Evolutionary conservation across 148 eudicot species (phyloP), one percentile per base, ranked within the genome.

Genomic region (Euryodendron excelsum): DNA sequence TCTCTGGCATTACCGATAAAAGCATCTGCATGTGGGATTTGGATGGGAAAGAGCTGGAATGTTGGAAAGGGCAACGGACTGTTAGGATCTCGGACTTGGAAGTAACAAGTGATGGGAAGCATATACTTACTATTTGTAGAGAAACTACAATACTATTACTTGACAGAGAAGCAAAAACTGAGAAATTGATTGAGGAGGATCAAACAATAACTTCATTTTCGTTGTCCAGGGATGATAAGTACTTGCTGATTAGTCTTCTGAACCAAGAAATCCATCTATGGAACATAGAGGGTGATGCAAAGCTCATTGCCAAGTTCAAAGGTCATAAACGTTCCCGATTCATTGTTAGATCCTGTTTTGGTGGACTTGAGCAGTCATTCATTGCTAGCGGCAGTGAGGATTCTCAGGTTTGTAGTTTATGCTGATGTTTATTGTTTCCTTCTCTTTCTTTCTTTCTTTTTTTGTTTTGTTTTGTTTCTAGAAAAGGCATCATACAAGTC

Each of bases 351-450:
- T 91, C 98, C 48, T 94, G 98, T 81, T 94, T 94, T 61, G 98
- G 98, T 79, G 96, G 98, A 74, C 79, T 90, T 79, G 86, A 86
- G 15, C 89, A 94, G 85, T 82, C 94, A 66, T 94, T 94, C 79
- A 86, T 94, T 78, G 91, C 98, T 63, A 91, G 98, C 63, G 96
- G 98, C 52, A 91, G 98, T 78, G 96, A 94, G 85, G 96, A 94
- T 79, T 92, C 98, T 68, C 96, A 90, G 96, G 98, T 93, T 84
- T 15, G 45, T n/a, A 41, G 9, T 41, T 41, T 41, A 4, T 41
- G 9, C 5, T 41, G 9, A 9, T 41, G 0, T 41, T 41, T 41
- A 4, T 41, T 41, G 45, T 41, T 41, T 41, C 45, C 45, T n/a
- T n/a, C n/a, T n/a, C n/a, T n/a, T n/a, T n/a, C n/a, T n/a, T n/a